Base-by-base conservation (phyloP, 176 grass and related monocot genomes). In the Puccinellia tenuiflora region DNA sequence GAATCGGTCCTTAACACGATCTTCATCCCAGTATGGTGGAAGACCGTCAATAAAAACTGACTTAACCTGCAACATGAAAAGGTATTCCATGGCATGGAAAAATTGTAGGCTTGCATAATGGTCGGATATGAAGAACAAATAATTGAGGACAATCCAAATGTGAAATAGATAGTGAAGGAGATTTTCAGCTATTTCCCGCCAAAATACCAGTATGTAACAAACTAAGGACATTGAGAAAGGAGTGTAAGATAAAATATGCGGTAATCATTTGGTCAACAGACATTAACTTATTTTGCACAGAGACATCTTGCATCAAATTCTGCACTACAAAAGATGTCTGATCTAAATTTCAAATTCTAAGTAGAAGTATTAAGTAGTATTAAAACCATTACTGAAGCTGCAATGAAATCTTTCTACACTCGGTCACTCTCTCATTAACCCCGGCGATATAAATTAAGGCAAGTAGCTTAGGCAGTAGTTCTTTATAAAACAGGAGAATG, bases 21-120 rank as follows among this genome's bases (percentile, higher is more conserved):
- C 92, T 73, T 94, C 92, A 73, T 94, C 92, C 92, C 92, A 94
- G 66, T 85, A 90, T 73, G 92, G 88, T 66, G 92, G 92, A 68
- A 94, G 70, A 35, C 89, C 82, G 81, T 94, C 92, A 84, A 94
- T 83, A 75, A 94, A 94, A 68, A 91, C 84, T 26, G 88, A 88
- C 55, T 90, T 94, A 67, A 94, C 92, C 92, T 94, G 62, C 51
- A 82, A 14, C 6, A 34, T 29, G 52, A 25, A 84, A 29, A 83
- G 53, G 52, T 68, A 47, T 37, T 78, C 15, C 17, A 61, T 34
- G 43, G 53, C 61, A 63, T 79, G 39, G n/a, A n/a, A 11, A 63
- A 63, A 79, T n/a, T 33, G 1, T 40, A 40, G 20, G 52, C 10
- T 54, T 33, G 20, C 2, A 18, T 21, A 40, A 37, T 54, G 20